Conservation (phyloP, 371 early-diverging fungal genomes). For the Mortierella sp. region DNA sequence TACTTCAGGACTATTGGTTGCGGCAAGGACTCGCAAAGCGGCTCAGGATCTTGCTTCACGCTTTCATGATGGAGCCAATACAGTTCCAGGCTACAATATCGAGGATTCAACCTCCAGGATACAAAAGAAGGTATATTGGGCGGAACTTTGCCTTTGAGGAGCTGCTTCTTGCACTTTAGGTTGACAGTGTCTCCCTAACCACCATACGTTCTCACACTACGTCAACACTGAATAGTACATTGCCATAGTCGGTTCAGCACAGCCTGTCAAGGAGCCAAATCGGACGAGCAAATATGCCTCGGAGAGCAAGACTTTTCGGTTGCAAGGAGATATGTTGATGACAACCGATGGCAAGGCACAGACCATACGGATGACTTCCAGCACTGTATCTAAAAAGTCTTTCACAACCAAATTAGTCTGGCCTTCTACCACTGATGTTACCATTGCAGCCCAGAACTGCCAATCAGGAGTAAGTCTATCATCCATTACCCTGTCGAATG, state of each 20-base stretch:
- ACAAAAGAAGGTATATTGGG: constrained; percentile 16
- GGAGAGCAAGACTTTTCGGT: background rate
- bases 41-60: constrained; percentile 37
- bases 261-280: background rate
- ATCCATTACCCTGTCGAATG: too few relatives aligned
- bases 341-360: constrained; percentile 11
- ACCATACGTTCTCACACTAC: background rate
- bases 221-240: background rate
- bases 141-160: background rate
- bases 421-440: constrained; percentile 24
- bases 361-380: constrained; percentile 10
- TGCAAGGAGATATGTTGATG: constrained; percentile 27
- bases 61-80: constrained; percentile 25
- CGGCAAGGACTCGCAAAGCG: constrained; percentile 42
- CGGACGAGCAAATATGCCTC: too few relatives aligned
- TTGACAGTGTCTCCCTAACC: background rate
- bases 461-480: constrained; percentile 13
- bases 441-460: constrained; percentile 17
- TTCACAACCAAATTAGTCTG: background rate
- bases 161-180: background rate
- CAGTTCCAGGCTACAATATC: too few relatives aligned
- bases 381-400: background rate
- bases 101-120: background rate
- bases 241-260: constrained; percentile 30
- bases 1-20: constrained; percentile 38